These are phyloP conservation scores for Paraconiothyrium sp. DNA, from an alignment of 2,329 filamentous ascomycete species.

Conservation along the genomic window DNA sequence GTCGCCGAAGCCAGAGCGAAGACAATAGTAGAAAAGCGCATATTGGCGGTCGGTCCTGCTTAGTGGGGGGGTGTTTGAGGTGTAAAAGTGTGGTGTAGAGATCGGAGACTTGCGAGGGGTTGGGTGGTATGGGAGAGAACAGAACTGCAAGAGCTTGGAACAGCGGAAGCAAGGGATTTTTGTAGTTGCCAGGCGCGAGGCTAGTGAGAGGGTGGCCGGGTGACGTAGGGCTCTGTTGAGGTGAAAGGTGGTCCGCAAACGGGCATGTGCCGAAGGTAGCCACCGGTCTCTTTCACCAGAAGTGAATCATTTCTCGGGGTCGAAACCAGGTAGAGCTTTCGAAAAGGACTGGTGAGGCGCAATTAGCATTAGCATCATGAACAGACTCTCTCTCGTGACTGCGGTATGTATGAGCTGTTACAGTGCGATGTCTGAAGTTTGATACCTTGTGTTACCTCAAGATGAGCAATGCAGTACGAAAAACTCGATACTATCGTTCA, in stretches of 20 bases:
- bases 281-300: background rate
- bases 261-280: background rate
- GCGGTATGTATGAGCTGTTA: no score
- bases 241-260: background rate
- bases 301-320: no score
- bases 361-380: no score
- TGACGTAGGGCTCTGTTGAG: background rate
- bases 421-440: no score
- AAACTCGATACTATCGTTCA: no score
- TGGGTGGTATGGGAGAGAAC: background rate
- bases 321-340: no score
- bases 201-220: background rate
- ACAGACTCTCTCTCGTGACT: no score
- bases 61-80: background rate
- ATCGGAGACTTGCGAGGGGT: background rate
- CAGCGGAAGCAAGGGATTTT: background rate
- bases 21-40: background rate
- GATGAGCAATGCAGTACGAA: no score
- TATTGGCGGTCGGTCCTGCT: background rate
- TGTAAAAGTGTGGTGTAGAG: background rate
- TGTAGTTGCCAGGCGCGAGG: background rate
- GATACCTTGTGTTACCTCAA: no score
- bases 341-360: no score
- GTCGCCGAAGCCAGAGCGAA: background rate
- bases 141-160: background rate